Evolutionary conservation across 306 rosid genomes (phyloP), one percentile per base, ranked within the genome.

Genomic region (Biancaea sappan): DNA sequence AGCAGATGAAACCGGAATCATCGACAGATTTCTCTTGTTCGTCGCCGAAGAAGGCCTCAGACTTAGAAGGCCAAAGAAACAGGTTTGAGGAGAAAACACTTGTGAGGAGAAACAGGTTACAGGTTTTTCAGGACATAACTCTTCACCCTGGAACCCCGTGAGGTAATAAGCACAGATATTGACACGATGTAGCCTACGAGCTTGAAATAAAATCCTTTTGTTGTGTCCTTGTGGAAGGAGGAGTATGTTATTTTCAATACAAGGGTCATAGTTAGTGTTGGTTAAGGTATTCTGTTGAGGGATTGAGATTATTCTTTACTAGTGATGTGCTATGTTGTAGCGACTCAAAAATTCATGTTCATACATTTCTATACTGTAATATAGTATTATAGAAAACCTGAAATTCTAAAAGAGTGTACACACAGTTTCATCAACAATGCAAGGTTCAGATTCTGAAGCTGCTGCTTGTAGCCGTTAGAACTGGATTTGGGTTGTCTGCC

Each of bases 91-190:
- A 82, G 57, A 77, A 74, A 56, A 79, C 37, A 52, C 44, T 61
- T 15, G 35, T 34, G 15, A 84, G 90, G 72, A 83, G 97, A 77
- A 84, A 77, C 74, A 83, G 93, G 79, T 57, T 88, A 81, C 85
- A 86, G 79, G 86, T 83, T 61, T 88, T 88, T 67, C 79, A 75
- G 72, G 87, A 82, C 58, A 86, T 88, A 13, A 86, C 89, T 43
- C 77, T 59, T 69, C 72, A 51, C n/a, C 72, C 31, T 34, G 77
- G 66, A 21, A 83, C 65, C 56, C 83, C 61, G 5, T 54, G 35
- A 54, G 9, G 9, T 24, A 18, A 13, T n/a, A 9, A 18, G 2
- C 18, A 22, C 29, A 0, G 58, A 47, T n/a, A 9, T 31, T 10
- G 3, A 11, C 31, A 21, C 31, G 25, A 53, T n/a, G n/a, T 54